phyloP scores from a whole-genome alignment of 257 asterid species.

The Fraxinus pennsylvanica region DNA sequence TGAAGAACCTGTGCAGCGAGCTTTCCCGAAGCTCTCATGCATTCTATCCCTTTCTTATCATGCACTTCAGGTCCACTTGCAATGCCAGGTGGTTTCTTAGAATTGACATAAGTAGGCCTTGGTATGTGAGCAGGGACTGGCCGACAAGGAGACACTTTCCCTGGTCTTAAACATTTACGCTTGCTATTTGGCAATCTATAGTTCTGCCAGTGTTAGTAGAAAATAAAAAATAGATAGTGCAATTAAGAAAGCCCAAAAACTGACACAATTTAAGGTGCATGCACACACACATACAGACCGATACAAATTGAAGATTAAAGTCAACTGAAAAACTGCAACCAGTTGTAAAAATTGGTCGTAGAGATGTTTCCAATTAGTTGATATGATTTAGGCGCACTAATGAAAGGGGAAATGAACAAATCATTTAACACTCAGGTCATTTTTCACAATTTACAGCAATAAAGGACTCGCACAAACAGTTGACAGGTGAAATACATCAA shows the following conservation, averaged over 20 bases:
- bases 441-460: neutral
- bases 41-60: slow-evolving; percentile 74
- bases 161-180: slow-evolving; percentile 68
- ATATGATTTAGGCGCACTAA: neutral
- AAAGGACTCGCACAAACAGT: neutral
- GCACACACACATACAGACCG: neutral
- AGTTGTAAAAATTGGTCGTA: slow-evolving; percentile 9
- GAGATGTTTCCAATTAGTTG: neutral
- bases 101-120: slow-evolving; percentile 78
- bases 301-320: neutral
- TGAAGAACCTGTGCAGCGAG: slow-evolving; percentile 96
- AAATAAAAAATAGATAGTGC: slow-evolving; percentile 9
- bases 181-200: slow-evolving; percentile 43
- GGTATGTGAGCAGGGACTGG: slow-evolving; percentile 77
- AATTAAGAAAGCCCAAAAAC: slow-evolving; percentile 3
- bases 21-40: slow-evolving; percentile 96
- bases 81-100: slow-evolving; percentile 78
- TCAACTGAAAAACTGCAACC: slow-evolving; percentile 4
- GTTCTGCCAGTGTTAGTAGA: slow-evolving; percentile 42
- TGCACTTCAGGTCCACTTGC: slow-evolving; percentile 71
- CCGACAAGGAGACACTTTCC: slow-evolving; percentile 75
- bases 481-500: neutral
- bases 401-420: neutral
- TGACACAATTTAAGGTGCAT: neutral
- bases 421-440: neutral